Evolutionary conservation across 202 grass and related monocot species (phyloP).

Genomic region (Saccharum hybrid): DNA sequence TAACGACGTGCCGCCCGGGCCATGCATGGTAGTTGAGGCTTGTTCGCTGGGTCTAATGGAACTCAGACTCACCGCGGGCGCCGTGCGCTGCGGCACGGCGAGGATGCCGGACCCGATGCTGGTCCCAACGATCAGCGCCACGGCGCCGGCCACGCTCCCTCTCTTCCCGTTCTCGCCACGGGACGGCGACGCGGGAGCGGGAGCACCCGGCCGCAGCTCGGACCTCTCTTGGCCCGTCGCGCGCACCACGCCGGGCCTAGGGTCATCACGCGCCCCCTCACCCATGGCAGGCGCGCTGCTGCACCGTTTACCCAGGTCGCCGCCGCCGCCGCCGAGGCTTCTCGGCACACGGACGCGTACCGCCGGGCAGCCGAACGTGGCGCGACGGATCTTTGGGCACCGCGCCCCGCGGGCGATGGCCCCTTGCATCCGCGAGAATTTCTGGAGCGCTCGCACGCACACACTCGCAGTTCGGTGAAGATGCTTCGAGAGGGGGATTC

Average conservation of each 20-base stretch:
- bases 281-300: background rate
- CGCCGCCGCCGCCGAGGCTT: background rate
- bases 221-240: slow-evolving; percentile 5
- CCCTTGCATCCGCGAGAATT: slow-evolving; percentile 38
- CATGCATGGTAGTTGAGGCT: background rate
- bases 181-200: background rate
- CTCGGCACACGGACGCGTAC: background rate
- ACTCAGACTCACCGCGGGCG: slow-evolving; percentile 59
- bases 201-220: slow-evolving; percentile 20
- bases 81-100: slow-evolving; percentile 72
- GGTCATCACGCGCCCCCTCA: background rate
- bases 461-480: too few relatives aligned
- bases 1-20: background rate
- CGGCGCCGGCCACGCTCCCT: slow-evolving; percentile 73
- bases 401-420: slow-evolving; percentile 17
- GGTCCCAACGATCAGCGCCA: slow-evolving; percentile 78
- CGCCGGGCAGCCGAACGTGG: background rate
- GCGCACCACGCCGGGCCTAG: background rate
- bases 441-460: background rate
- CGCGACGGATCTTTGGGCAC: background rate
- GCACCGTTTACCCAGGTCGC: background rate
- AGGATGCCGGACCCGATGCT: slow-evolving; percentile 96
- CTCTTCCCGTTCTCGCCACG: slow-evolving; percentile 45
- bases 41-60: too few relatives aligned
- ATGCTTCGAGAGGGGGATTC: background rate